Conservation (phyloP, 805 yeast genomes). For the Starmerella sp. region DNA sequence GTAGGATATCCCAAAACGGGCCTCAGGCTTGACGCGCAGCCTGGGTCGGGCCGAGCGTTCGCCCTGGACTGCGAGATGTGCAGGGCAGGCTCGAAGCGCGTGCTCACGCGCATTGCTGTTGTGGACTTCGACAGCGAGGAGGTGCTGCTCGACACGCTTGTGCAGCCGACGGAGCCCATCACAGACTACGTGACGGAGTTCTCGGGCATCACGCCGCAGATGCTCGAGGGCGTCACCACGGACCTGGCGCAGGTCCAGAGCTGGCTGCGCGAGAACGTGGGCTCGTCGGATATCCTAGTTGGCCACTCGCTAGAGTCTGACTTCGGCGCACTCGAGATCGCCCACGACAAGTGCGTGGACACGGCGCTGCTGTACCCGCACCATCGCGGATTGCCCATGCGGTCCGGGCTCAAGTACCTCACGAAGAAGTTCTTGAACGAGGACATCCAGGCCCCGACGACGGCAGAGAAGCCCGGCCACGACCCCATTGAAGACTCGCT, state of each 20-base stretch:
- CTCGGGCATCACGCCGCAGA: conserved; percentile 77
- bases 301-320: conserved; percentile 91
- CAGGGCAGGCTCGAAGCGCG: conserved; percentile 47
- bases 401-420: conserved; percentile 68
- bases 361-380: conserved; percentile 67
- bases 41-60: conserved; percentile 35
- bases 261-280: conserved; percentile 38
- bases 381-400: conserved; percentile 69
- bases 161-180: conserved; percentile 65
- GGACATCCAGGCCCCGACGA: conserved; percentile 54
- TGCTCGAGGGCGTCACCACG: conserved; percentile 49
- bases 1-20: conserved; percentile 14
- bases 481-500: conserved; percentile 77
- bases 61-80: conserved; percentile 96
- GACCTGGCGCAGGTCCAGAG: conserved; percentile 58
- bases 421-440: conserved; percentile 43
- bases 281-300: conserved; percentile 52
- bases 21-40: conserved; percentile 2
- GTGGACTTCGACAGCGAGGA: conserved; percentile 41
- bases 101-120: conserved; percentile 65
- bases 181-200: conserved; percentile 70
- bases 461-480: conserved; percentile 42
- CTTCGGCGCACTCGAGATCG: conserved; percentile 52
- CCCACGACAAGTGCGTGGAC: conserved; percentile 69
- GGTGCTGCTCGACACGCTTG: conserved; percentile 58